These are phyloP conservation scores for Euphorbia celastroides DNA, from an alignment of 441 rosid species.

Conservation along the genomic window DNA sequence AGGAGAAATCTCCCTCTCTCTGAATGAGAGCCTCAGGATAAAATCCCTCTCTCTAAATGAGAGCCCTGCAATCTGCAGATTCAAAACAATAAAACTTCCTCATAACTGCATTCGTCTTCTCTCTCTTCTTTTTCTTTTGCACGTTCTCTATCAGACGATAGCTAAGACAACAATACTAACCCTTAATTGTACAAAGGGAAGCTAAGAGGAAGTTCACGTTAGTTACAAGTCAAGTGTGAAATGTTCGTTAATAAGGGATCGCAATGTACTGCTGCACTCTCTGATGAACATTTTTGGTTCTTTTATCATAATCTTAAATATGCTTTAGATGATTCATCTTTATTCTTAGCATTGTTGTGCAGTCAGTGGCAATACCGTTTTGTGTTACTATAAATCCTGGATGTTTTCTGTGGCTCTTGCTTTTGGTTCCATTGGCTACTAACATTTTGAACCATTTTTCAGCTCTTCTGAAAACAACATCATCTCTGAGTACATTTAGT, in stretches of 20 bases:
- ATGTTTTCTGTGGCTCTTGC: background rate
- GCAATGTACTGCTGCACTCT: background rate
- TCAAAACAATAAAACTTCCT: no score
- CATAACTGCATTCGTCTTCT: no score
- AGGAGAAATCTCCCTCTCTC: no score
- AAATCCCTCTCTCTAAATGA: no score
- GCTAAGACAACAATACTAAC: no score
- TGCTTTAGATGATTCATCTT: background rate
- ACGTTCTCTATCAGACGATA: no score
- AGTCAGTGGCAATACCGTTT: background rate
- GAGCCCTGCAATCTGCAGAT: no score
- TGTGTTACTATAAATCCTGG: background rate
- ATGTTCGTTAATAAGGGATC: background rate
- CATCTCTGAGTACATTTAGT: conserved; percentile 27
- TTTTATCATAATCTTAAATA: background rate
- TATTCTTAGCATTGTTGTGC: background rate
- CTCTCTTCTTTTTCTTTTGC: no score
- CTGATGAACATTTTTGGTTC: background rate
- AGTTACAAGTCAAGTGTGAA: background rate
- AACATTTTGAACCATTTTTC: background rate
- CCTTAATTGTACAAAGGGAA: no score
- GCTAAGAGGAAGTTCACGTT: no score
- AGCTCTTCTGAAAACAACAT: conserved; percentile 33
- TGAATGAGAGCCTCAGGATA: no score
- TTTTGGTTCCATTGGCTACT: background rate